A percentile compares a stretch with the other conserved stretches of the same genome.
phyloP scores from a whole-genome alignment of 768 basidiomycete species.

The Agrocybe praecox region DNA sequence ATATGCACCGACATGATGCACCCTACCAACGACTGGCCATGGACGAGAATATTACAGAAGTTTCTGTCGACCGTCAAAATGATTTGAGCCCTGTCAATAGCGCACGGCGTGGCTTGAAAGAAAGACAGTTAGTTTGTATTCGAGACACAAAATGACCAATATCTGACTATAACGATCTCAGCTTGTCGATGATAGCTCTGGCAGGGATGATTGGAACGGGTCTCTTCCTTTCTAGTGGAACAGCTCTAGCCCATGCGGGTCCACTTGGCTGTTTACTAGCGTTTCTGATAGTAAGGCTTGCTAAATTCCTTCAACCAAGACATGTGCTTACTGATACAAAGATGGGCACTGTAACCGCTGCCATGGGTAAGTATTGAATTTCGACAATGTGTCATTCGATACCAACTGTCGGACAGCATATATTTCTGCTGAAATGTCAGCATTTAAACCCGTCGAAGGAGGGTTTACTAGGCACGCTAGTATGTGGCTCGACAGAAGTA shows the following conservation, averaged over 20 bases:
- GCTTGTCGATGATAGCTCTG: slow-evolving; percentile 31
- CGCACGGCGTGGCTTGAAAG: not conserved
- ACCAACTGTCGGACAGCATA: slow-evolving; percentile 20
- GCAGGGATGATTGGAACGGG: slow-evolving; percentile 53
- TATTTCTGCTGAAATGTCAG: slow-evolving; percentile 53
- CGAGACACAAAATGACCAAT: not conserved
- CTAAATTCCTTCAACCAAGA: not conserved
- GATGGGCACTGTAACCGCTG: slow-evolving; percentile 35
- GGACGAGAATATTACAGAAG: not conserved
- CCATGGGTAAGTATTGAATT: slow-evolving; percentile 20
- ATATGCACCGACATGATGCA: not conserved
- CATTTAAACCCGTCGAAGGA: slow-evolving; percentile 61
- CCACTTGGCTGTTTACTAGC: slow-evolving; percentile 55
- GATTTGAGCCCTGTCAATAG: not conserved
- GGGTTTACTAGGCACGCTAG: slow-evolving; percentile 54
- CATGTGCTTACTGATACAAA: slow-evolving; percentile 5
- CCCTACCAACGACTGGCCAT: slow-evolving; percentile 13
- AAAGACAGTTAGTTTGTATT: not conserved
- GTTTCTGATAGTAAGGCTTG: slow-evolving; percentile 36
- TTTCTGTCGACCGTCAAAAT: not conserved
- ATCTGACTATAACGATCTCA: not conserved
- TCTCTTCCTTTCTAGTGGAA: slow-evolving; percentile 57
- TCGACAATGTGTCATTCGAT: not conserved
- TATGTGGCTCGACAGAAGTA: slow-evolving; percentile 50
- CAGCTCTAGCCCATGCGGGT: slow-evolving; percentile 49